Conservation (phyloP, 805 yeast species). For the Brettanomyces bruxellensis region DNA sequence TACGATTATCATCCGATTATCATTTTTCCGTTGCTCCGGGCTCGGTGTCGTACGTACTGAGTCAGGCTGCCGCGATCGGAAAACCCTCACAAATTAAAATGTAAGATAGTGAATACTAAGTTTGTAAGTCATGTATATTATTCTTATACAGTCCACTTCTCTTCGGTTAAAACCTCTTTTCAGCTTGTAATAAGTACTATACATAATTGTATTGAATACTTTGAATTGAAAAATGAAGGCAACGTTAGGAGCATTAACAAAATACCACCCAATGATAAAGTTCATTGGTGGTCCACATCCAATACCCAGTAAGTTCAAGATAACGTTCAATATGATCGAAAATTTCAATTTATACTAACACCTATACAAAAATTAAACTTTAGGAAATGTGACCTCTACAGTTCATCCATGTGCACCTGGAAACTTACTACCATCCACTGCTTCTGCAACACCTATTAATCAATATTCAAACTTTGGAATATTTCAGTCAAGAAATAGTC, state of each 20-base stretch:
- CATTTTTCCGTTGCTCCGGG: too few species aligned
- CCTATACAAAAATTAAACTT: not conserved
- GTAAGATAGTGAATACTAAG: too few species aligned
- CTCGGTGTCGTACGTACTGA: too few species aligned
- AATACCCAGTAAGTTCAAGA: conserved; percentile 32
- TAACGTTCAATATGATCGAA: conserved; percentile 16
- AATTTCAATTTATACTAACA: too few species aligned
- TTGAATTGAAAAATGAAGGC: conserved; percentile 22
- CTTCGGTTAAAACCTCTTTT: too few species aligned
- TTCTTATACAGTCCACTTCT: too few species aligned
- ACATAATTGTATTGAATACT: too few species aligned
- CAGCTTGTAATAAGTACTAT: too few species aligned
- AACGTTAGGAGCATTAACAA: conserved; percentile 19
- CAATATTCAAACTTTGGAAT: conserved; percentile 9
- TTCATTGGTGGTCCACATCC: conserved; percentile 79
- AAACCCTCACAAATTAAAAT: too few species aligned
- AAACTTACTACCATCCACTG: conserved; percentile 19
- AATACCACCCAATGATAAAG: conserved; percentile 64
- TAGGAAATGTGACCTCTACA: conserved; percentile 14
- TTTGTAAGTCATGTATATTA: too few species aligned
- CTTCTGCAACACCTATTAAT: conserved; percentile 1
- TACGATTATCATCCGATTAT: too few species aligned
- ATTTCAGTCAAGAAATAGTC: conserved; percentile 46
- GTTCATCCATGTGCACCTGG: conserved; percentile 32
- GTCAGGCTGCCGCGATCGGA: too few species aligned